Evolutionary conservation across 345 rosid species (phyloP).

Genomic region (Pugionium cornutum): DNA sequence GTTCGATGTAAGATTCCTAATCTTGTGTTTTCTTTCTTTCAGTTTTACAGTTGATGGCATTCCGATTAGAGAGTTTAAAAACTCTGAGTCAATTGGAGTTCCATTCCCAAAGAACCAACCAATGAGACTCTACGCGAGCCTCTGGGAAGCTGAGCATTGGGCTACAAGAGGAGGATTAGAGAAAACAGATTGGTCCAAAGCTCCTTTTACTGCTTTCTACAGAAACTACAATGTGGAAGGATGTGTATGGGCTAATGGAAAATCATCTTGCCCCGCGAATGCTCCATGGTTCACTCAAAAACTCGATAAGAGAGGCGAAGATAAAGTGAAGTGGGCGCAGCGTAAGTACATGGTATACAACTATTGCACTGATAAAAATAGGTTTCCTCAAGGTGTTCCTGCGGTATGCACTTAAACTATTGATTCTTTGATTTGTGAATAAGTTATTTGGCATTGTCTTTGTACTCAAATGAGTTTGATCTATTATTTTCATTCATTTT

Average conservation of each 20-base stretch:
- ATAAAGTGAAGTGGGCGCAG: conserved; percentile 48
- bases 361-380: conserved; percentile 44
- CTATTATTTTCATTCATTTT: conserved; percentile 8
- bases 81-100: conserved; percentile 56
- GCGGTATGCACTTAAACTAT: conserved; percentile 40
- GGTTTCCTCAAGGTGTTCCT: conserved; percentile 57
- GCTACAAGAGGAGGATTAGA: conserved; percentile 43
- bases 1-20: background rate
- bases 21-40: conserved; percentile 1
- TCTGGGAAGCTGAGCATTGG: conserved; percentile 82
- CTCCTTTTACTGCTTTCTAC: conserved; percentile 58
- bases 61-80: conserved; percentile 76
- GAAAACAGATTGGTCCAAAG: conserved; percentile 55
- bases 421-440: conserved; percentile 8
- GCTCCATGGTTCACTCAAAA: conserved; percentile 46
- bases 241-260: conserved; percentile 52
- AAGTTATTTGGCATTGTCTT: conserved; percentile 14
- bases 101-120: conserved; percentile 62
- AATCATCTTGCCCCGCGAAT: conserved; percentile 44
- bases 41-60: conserved; percentile 66
- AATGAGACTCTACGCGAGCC: conserved; percentile 58
- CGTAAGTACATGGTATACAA: conserved; percentile 54
- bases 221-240: conserved; percentile 36
- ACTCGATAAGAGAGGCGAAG: conserved; percentile 33
- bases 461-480: conserved; percentile 17